A percentile compares a stretch with the other conserved stretches of the same genome.
These are phyloP conservation scores for Cadophora sp. DNA, from an alignment of 2,329 filamentous ascomycete species.

Conservation along the genomic window DNA sequence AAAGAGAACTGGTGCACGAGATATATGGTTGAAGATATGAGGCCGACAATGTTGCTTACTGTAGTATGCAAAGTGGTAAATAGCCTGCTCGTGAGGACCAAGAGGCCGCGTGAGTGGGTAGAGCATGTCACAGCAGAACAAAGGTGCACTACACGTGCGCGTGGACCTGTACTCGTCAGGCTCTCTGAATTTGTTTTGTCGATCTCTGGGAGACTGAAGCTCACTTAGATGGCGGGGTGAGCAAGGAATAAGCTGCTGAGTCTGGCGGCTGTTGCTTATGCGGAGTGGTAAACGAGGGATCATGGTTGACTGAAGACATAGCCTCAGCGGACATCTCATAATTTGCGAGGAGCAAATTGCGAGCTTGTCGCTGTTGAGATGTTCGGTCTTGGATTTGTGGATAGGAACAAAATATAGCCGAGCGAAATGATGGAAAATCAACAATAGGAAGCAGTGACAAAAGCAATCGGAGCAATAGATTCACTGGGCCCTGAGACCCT, in stretches of 20 bases:
- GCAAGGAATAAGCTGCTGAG: neutral
- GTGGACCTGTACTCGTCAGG: neutral
- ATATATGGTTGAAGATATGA: neutral
- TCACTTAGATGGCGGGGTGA: neutral
- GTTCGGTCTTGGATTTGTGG: neutral
- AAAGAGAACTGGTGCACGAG: neutral
- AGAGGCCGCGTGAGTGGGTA: constrained; percentile 5
- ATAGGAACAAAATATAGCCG: neutral
- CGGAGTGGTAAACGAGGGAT: neutral
- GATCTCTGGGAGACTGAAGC: neutral
- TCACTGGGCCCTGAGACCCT: neutral
- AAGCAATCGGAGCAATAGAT: neutral
- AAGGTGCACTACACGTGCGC: neutral
- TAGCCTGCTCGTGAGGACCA: neutral
- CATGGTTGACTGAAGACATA: neutral
- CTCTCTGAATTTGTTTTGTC: neutral
- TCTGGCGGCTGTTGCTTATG: neutral
- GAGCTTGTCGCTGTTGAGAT: neutral
- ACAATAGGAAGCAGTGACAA: constrained; percentile 1
- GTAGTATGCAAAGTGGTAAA: constrained; percentile 13
- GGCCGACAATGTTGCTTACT: neutral
- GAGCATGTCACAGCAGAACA: constrained; percentile 3
- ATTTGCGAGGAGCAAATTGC: neutral
- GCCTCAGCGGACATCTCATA: no score
- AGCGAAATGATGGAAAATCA: neutral